These are phyloP conservation scores for Exophiala phaeomuriformis DNA, from an alignment of 2,329 filamentous ascomycete species.

Conservation along the genomic window DNA sequence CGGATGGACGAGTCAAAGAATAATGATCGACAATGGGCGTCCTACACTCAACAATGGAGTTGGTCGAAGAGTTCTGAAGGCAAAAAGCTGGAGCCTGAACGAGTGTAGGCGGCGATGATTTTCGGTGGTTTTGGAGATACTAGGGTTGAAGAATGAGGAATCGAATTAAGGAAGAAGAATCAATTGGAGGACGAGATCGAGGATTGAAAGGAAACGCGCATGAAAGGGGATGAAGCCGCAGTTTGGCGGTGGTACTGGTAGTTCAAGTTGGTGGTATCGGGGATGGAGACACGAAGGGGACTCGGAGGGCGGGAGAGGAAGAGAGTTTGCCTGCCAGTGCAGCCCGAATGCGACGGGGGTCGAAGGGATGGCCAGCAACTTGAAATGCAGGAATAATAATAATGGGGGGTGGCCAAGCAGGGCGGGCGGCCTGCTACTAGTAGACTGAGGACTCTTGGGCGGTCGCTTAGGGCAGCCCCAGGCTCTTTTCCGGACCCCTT, in stretches of 20 bases:
- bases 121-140: conserved; percentile 3
- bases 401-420: not conserved
- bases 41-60: not conserved
- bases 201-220: not conserved
- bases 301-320: not conserved
- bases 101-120: conserved; percentile 13
- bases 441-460: not conserved
- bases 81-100: conserved; percentile 22
- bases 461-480: not conserved
- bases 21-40: conserved; percentile 19
- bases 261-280: too few species aligned
- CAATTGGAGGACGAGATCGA: conserved; percentile 2
- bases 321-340: not conserved
- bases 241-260: not conserved
- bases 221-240: not conserved
- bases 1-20: conserved; percentile 7
- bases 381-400: too few species aligned
- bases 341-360: too few species aligned
- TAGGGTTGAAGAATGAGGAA: conserved; percentile 14
- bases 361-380: too few species aligned
- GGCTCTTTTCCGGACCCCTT: not conserved
- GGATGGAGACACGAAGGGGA: not conserved
- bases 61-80: conserved; percentile 7
- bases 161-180: conserved; percentile 13
- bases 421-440: not conserved